Conservation (phyloP, 345 rosid species). For the Citrus unshiu region DNA sequence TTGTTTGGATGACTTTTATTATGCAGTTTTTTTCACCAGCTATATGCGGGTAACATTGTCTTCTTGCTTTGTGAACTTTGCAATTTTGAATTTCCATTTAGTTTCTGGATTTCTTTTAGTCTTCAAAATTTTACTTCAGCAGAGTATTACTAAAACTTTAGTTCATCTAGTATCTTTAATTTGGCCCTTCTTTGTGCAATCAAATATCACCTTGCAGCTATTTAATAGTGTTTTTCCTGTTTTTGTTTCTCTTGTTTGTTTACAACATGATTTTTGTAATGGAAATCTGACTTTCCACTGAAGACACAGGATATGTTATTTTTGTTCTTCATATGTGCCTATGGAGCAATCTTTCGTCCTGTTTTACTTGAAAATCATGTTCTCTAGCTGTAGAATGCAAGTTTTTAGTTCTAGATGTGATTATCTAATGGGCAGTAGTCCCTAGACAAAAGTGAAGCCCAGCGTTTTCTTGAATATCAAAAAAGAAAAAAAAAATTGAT, state of each 20-base stretch:
- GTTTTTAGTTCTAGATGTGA: neutral
- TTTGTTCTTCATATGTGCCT: neutral
- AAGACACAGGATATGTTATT: neutral
- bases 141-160: neutral
- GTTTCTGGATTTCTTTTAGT: neutral
- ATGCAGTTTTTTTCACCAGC: neutral
- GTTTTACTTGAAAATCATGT: neutral
- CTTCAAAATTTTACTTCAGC: neutral
- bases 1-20: neutral
- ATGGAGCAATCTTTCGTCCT: neutral
- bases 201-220: neutral
- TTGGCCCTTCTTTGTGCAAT: neutral
- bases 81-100: neutral
- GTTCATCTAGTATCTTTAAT: neutral
- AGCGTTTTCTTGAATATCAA: neutral
- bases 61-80: neutral
- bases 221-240: neutral
- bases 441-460: neutral
- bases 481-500: neutral
- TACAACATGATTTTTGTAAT: neutral
- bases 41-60: neutral
- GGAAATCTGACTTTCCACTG: neutral
- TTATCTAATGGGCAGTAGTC: neutral
- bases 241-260: neutral
- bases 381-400: neutral